Conservation (phyloP, 495 filamentous ascomycete genomes). For the Usnea hakonensis region DNA sequence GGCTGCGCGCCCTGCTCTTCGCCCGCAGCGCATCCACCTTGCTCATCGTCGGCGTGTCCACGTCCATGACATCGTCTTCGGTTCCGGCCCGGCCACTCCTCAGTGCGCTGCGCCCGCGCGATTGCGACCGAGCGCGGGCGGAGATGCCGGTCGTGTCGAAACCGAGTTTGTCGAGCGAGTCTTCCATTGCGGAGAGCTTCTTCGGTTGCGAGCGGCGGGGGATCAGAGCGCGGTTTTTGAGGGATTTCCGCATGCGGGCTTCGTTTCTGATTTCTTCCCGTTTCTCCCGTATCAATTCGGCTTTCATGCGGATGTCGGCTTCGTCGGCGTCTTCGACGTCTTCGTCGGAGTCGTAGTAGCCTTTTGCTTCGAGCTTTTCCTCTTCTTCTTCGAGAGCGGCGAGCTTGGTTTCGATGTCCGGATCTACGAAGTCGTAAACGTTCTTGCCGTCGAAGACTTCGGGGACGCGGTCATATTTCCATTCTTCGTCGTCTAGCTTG, state of each 20-base stretch:
- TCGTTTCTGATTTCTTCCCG: slow-evolving; percentile 80
- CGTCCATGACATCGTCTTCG: slow-evolving; percentile 74
- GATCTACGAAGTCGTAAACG: slow-evolving; percentile 93
- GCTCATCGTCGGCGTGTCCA: slow-evolving; percentile 53
- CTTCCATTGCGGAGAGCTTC: slow-evolving; percentile 76
- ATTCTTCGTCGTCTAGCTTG: slow-evolving; percentile 71
- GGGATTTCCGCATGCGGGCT: slow-evolving; percentile 79
- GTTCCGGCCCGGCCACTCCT: slow-evolving; percentile 38
- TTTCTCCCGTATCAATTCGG: slow-evolving; percentile 92
- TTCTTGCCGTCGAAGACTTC: slow-evolving; percentile 92
- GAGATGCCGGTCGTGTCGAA: slow-evolving; percentile 70
- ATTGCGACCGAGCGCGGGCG: slow-evolving; percentile 60
- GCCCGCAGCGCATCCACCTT: slow-evolving; percentile 56
- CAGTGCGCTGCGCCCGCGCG: slow-evolving; percentile 56
- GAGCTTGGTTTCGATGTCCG: slow-evolving; percentile 89
- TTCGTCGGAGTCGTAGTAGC: slow-evolving; percentile 66
- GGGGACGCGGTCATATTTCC: slow-evolving; percentile 93
- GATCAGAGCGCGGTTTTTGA: slow-evolving; percentile 92
- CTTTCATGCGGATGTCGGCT: slow-evolving; percentile 80
- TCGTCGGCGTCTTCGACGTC: slow-evolving; percentile 73
- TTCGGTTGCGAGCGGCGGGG: slow-evolving; percentile 66
- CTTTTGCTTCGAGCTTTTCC: slow-evolving; percentile 76
- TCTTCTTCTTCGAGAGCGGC: slow-evolving; percentile 90
- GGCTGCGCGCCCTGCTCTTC: slow-evolving; percentile 70
- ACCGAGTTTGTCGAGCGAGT: slow-evolving; percentile 73